These are phyloP conservation scores for Daedaleopsis nitida DNA, from an alignment of 768 basidiomycete genomes.

Conservation along the genomic window DNA sequence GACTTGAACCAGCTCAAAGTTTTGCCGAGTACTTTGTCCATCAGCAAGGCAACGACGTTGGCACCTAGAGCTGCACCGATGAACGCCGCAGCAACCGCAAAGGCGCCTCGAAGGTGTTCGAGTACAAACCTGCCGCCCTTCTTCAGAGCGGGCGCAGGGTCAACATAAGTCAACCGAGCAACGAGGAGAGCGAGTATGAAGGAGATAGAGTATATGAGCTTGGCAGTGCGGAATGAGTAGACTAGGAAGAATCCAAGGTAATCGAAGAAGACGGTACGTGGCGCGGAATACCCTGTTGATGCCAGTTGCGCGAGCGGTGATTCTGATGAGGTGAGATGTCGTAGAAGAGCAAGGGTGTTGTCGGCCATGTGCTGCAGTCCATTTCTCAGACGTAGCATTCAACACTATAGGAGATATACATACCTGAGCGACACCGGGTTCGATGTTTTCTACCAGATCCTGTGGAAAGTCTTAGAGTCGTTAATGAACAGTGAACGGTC, in stretches of 20 bases:
- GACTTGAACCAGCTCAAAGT: slow-evolving; percentile 86
- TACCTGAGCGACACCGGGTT: slow-evolving; percentile 73
- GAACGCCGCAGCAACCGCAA: slow-evolving; percentile 53
- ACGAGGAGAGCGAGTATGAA: slow-evolving; percentile 49
- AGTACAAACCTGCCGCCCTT: slow-evolving; percentile 40
- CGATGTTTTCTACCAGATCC: slow-evolving; percentile 83
- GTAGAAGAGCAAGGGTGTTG: slow-evolving; percentile 79
- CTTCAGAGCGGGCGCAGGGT: slow-evolving; percentile 39
- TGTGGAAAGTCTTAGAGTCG: slow-evolving; percentile 11
- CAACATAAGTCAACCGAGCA: slow-evolving; percentile 39
- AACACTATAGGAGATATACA: not conserved
- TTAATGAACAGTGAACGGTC: not conserved
- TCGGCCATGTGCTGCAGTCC: slow-evolving; percentile 78
- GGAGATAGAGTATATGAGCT: slow-evolving; percentile 57
- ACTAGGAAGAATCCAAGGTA: slow-evolving; percentile 68
- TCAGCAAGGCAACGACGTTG: slow-evolving; percentile 71
- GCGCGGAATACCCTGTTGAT: slow-evolving; percentile 43
- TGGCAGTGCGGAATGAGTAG: slow-evolving; percentile 76
- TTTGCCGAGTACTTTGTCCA: slow-evolving; percentile 61
- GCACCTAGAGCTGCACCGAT: slow-evolving; percentile 62
- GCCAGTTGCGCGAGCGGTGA: slow-evolving; percentile 73
- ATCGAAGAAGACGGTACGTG: slow-evolving; percentile 78
- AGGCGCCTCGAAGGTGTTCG: slow-evolving; percentile 45
- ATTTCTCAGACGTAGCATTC: too few relatives aligned
- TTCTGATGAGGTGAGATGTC: slow-evolving; percentile 65